Conservation (phyloP, 306 rosid species). For the Inga leiocalycina region DNA sequence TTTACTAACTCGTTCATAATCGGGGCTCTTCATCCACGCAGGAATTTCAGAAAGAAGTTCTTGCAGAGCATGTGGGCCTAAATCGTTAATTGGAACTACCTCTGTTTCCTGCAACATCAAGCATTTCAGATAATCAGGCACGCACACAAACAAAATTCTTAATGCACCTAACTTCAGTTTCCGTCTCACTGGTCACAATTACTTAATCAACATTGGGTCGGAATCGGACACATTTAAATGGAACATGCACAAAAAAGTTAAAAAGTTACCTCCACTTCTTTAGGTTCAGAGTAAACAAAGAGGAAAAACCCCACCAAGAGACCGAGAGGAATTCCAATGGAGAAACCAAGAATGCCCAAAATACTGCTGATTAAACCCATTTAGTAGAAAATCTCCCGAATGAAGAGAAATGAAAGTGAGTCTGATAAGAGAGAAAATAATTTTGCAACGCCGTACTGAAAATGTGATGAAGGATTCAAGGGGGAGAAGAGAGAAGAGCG, state of each 20-base stretch:
- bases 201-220: constrained; percentile 20
- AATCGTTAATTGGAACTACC: constrained; percentile 66
- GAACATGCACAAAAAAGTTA: background rate
- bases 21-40: constrained; percentile 82
- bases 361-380: constrained; percentile 78
- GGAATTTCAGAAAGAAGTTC: constrained; percentile 87
- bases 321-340: constrained; percentile 83
- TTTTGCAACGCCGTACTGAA: background rate
- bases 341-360: constrained; percentile 71
- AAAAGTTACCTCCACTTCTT: constrained; percentile 55
- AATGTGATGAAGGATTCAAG: constrained; percentile 19
- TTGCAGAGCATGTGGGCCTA: constrained; percentile 69
- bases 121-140: constrained; percentile 31
- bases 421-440: background rate
- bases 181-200: constrained; percentile 2
- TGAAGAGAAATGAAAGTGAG: constrained; percentile 19
- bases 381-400: background rate
- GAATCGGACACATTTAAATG: background rate
- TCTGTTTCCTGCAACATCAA: constrained; percentile 65
- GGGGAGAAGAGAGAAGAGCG: constrained; percentile 1
- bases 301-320: constrained; percentile 77
- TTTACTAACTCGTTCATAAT: constrained; percentile 79
- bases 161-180: background rate
- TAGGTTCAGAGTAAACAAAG: constrained; percentile 68
- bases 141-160: constrained; percentile 8